Base-by-base conservation (phyloP, 2,329 filamentous ascomycete species). In the Fusarium nanum region DNA sequence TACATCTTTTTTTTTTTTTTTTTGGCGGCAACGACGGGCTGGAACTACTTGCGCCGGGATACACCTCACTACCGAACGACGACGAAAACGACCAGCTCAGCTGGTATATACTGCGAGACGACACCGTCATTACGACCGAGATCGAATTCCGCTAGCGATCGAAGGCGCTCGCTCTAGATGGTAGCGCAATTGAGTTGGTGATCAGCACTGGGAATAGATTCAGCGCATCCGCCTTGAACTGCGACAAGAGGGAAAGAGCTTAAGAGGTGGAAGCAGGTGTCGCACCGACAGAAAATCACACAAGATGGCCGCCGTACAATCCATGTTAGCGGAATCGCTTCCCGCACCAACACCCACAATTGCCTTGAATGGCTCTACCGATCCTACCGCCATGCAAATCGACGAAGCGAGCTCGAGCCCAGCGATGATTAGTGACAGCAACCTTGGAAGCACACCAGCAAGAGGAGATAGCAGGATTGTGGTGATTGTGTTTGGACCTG, bases 401-500 rank as follows among this genome's bases (percentile, higher is more conserved):
- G 82, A 82, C 47, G 78, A 77, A 56, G 71, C 76, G 27, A 77
- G 76, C 41, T 76, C 80, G 48, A 78, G 78, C 41, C 78, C 78
- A 41, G 71, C 73, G 16, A 74, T 79, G 65, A 70, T 77, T 27
- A 80, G 78, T 42, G 80, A 80, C n/a, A 77, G 79, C 52, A 81
- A 79, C 27, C 81, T 84, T 60, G 82, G 81, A 62, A 84, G 82
- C 53, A 82, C 82, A 6, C 81, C 86, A 10, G 81, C 83, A 64
- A 80, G 78, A 40, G 88, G 88, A 27, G 88, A 90, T 72, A 83
- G 83, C 11, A 84, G 88, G 58, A 88, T 86, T 50, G 87, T 88
- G 28, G 86, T 89, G 34, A 88, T 96, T 64, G 80, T 95, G 20
- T 93, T 91, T 78, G 89, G 91, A 13, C 83, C 84, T 23, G 90